These are phyloP conservation scores for Aspergillus sp. DNA, from an alignment of 2,329 filamentous ascomycete genomes.

Conservation along the genomic window DNA sequence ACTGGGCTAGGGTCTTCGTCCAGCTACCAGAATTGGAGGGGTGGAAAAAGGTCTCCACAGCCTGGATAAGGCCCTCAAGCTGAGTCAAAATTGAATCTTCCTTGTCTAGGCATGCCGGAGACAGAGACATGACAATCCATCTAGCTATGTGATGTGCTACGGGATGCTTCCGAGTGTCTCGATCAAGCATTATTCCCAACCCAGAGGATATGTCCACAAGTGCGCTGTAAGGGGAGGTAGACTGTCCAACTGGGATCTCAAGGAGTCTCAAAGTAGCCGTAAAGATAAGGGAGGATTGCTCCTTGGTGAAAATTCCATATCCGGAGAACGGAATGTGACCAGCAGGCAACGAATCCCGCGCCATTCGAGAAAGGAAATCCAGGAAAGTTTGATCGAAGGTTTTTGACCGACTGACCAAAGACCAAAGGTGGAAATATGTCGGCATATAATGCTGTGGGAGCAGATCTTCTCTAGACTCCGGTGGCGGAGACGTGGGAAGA, in stretches of 20 bases:
- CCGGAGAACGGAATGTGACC: slow-evolving; percentile 76
- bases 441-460: slow-evolving; percentile 86
- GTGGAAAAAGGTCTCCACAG: slow-evolving; percentile 97
- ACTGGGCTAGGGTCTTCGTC: slow-evolving; percentile 85
- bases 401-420: slow-evolving; percentile 84
- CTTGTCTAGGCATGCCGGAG: slow-evolving; percentile 75
- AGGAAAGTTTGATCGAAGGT: slow-evolving; percentile 83
- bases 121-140: slow-evolving; percentile 90
- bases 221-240: slow-evolving; percentile 83
- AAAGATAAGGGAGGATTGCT: slow-evolving; percentile 90
- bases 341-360: slow-evolving; percentile 77
- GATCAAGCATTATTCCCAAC: slow-evolving; percentile 80
- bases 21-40: slow-evolving; percentile 92
- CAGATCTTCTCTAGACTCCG: slow-evolving; percentile 69
- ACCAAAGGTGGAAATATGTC: slow-evolving; percentile 96
- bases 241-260: slow-evolving; percentile 94
- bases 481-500: slow-evolving; percentile 74
- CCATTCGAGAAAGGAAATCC: slow-evolving; percentile 83
- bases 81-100: slow-evolving; percentile 78
- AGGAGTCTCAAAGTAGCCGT: slow-evolving; percentile 85
- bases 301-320: slow-evolving; percentile 86
- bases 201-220: slow-evolving; percentile 80
- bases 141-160: slow-evolving; percentile 87
- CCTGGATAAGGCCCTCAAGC: slow-evolving; percentile 88
- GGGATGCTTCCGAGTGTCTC: slow-evolving; percentile 91